phyloP scores from a whole-genome alignment of 768 basidiomycete genomes.

The Dacryopinax primogenitus region DNA sequence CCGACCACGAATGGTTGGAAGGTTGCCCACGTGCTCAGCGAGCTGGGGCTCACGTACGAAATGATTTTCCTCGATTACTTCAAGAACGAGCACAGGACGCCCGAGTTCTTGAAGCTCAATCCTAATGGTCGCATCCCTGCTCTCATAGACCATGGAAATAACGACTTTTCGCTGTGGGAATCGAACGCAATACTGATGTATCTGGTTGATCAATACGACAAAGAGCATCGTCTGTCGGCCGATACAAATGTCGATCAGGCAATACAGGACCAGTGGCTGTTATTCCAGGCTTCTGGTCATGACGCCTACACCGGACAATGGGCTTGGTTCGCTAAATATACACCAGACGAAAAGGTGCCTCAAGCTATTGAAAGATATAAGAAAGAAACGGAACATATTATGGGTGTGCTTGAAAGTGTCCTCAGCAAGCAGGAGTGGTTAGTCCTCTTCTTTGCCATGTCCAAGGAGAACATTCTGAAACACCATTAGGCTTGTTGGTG shows the following conservation, averaged over 20 bases:
- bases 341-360: constrained; percentile 18
- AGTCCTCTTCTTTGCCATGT: background rate
- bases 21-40: background rate
- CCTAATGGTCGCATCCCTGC: constrained; percentile 45
- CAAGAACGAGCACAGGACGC: constrained; percentile 2
- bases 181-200: constrained; percentile 13
- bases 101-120: background rate
- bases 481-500: background rate
- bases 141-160: constrained; percentile 46
- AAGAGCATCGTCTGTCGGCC: constrained; percentile 11
- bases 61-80: constrained; percentile 5
- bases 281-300: constrained; percentile 14
- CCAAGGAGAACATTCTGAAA: background rate
- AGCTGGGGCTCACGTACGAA: background rate
- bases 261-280: constrained; percentile 10
- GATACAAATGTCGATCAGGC: constrained; percentile 11
- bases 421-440: constrained; percentile 15
- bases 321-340: constrained; percentile 17
- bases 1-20: background rate
- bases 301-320: constrained; percentile 11
- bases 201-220: constrained; percentile 11
- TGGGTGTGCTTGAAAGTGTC: constrained; percentile 16
- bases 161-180: constrained; percentile 24
- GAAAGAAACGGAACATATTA: constrained; percentile 16
- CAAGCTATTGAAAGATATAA: constrained; percentile 16